Base-by-base conservation (phyloP, 352 stramenopile genomes). In the Globisporangium canariense region DNA sequence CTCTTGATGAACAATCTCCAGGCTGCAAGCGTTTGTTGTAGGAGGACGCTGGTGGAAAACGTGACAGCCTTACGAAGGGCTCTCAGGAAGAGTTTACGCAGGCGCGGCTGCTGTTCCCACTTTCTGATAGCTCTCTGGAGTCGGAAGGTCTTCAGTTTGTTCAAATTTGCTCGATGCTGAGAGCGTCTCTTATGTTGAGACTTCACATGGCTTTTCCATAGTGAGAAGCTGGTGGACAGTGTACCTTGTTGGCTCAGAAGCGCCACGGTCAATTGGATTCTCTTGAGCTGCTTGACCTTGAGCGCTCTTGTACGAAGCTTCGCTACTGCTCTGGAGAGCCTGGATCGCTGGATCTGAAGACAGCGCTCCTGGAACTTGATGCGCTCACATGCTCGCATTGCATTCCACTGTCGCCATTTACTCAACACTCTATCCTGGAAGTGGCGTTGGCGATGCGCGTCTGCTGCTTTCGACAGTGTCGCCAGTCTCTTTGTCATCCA, bases 1-100 rank as follows among this genome's bases (percentile, higher is more conserved):
- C 60, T 30, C 0, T 14, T n/a, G 8, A 64, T 25, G 45, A 79
- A 78, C 14, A 30, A 54, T 16, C 47, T 70, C 80, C 80, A 89
- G 28, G 50, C 62, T 0, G 34, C n/a, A 22, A 84, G 74, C 8
- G 68, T 59, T 1, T 46, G 51, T 38, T 71, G 52, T 16, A 70
- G 25, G 13, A 62, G 36, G 1, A 51, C 62, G 10, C 49, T 47
- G 4, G 52, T 71, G 0, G 68, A 78, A 1, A 56, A 51, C 14
- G 32, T 53, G 10, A 55, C 28, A 4, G 63, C 76, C 4, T 55
- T 58, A 2, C 49, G n/a, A 2, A 86, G 56, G 2, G 60, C 71
- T 1, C 38, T 36, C 7, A 63, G 43, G 13, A 83, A 22, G 11
- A 76, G 20, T 49, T 70, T 74, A 25, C 66, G 70, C 5, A 68